These are phyloP conservation scores for Ceratocystis alfenasii DNA, from an alignment of 2,329 filamentous ascomycete genomes.

Conservation along the genomic window DNA sequence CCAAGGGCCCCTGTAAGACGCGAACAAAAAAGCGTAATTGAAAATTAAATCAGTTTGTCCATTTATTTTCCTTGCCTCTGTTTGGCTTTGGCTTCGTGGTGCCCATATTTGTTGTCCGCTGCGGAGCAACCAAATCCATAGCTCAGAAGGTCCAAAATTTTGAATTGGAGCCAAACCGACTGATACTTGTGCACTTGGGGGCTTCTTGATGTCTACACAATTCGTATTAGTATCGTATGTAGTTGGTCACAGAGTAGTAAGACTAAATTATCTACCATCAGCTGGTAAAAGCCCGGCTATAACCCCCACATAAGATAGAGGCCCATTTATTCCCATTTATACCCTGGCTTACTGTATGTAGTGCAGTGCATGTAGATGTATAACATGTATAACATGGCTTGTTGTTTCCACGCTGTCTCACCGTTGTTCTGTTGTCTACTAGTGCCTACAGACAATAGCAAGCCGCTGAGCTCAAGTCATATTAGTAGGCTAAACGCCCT, in stretches of 20 bases:
- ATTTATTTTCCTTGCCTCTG: background rate
- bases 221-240: no score
- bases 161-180: background rate
- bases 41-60: background rate
- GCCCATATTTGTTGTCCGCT: background rate
- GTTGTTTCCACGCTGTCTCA: no score
- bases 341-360: background rate
- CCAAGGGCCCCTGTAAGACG: background rate
- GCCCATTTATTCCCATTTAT: background rate
- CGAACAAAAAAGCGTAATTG: background rate
- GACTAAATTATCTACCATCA: background rate
- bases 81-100: background rate
- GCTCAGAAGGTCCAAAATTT: background rate
- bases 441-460: background rate
- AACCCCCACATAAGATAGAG: background rate
- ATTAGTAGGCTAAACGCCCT: no score
- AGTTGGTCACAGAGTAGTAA: no score
- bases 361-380: no score
- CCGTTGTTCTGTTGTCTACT: background rate
- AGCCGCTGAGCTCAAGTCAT: no score
- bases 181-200: background rate
- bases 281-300: background rate
- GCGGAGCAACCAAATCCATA: conserved; percentile 1
- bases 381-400: no score
- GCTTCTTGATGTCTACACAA: background rate